Evolutionary conservation across 331 rosid genomes (phyloP), one percentile per base, ranked within the genome.

Genomic region (Dryas integrifolia): DNA sequence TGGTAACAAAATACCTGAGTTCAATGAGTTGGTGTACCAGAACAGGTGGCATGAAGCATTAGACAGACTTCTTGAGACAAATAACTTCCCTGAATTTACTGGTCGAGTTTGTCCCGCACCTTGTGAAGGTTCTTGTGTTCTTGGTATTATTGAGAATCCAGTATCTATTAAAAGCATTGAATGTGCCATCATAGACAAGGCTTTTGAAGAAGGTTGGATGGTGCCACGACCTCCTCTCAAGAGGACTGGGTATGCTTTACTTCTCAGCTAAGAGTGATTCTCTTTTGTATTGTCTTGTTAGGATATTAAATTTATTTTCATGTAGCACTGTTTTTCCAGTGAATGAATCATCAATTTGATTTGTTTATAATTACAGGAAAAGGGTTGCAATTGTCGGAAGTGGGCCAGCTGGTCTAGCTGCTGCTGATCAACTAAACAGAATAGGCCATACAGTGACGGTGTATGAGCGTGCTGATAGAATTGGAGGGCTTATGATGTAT

Each of bases 401-500:
- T 75, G 99, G 99, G 45, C 99, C 99, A 10, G 67, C 99, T 67
- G 99, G 99, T 57, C 77, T 95, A 88, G 99, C 99, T 38, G 97
- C 97, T 79, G 98, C 99, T 59, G 99, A 95, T 88, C 99, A 95
- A 76, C 88, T 95, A 46, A 95, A 95, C 73, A 87, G 88, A 83
- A 79, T 83, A 87, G 99, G 99, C 47, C 99, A 95, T 75, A 79
- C 82, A 5, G 92, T 93, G 73, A 90, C 96, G n/a, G 90, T 90
- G 50, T 93, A 78, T 57, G 98, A 93, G 83, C 89, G 98, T 64
- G 85, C 98, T 56, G 98, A 93, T 50, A 83, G 97, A 76, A 87
- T 93, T 76, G 98, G 98, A 75, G 99, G 99, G 75, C 99, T 95
- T 76, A 95, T 95, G 99, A 95, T 95, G 97, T 95, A 95, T 76